phyloP scores from a whole-genome alignment of 2,329 filamentous ascomycete genomes.

The Pestalotiopsis sp. region DNA sequence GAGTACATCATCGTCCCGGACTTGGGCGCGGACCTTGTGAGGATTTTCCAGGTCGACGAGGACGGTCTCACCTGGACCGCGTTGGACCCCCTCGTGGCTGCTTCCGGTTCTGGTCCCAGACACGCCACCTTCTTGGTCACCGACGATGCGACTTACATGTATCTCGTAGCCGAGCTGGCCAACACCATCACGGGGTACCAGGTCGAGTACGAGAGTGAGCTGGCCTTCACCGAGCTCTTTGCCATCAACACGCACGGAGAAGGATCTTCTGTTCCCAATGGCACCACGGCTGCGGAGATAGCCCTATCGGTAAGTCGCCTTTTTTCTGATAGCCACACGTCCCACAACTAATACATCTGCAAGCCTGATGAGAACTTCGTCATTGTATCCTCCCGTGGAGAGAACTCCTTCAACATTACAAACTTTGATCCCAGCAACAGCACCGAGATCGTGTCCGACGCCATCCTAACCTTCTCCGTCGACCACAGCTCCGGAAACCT shows the following conservation, averaged over 20 bases:
- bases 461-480: conserved; percentile 65
- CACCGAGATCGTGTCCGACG: conserved; percentile 58
- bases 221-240: conserved; percentile 51
- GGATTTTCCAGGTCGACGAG: conserved; percentile 56
- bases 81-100: conserved; percentile 41
- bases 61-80: conserved; percentile 44
- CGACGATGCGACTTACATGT: conserved; percentile 53
- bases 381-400: conserved; percentile 69
- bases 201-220: conserved; percentile 50
- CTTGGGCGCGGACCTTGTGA: conserved; percentile 55
- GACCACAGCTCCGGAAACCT: conserved; percentile 56
- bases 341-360: conserved; percentile 16
- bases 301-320: conserved; percentile 54
- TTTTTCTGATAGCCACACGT: conserved; percentile 28
- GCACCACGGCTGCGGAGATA: conserved; percentile 58
- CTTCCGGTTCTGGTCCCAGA: conserved; percentile 63
- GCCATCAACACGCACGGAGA: conserved; percentile 50
- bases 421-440: conserved; percentile 46
- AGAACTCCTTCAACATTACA: conserved; percentile 53
- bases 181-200: conserved; percentile 60
- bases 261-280: conserved; percentile 39
- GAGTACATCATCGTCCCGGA: conserved; percentile 15
- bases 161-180: conserved; percentile 62
- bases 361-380: conserved; percentile 65
- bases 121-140: conserved; percentile 62